Evolutionary conservation across 805 yeast species (phyloP), one percentile per base, ranked within the genome.

Genomic region (Starmerella kuoi): DNA sequence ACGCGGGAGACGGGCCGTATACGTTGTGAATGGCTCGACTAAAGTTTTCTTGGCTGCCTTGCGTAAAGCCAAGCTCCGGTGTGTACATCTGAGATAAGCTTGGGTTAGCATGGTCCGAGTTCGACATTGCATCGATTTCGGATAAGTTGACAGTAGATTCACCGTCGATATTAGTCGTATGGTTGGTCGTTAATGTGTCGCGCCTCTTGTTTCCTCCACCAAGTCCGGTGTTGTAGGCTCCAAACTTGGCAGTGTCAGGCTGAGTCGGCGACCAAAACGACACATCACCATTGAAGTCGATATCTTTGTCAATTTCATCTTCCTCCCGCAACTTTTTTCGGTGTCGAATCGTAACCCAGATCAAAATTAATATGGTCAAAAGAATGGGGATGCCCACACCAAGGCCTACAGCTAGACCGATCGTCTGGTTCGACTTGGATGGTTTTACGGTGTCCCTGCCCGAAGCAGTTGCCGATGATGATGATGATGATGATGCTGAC

Each of bases 341-440:
- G 49, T 61, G 65, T 19, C 61, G 47, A 37, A 51, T 47, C 32
- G 61, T 61, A 31, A 66, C 45, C 49, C 55, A 51, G n/a, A 51
- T 35, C 25, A 62, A 42, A 15, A 61, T 48, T 12, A 54, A 15
- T 12, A 62, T 31, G 21, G 66, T 63, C 18, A 59, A 24, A 3
- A 47, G 37, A n/a, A 60, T 44, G 5, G 70, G 70, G 23, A 65
- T 53, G n/a, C 66, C 63, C 12, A 60, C 59, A n/a, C 64, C 66
- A 4, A 62, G 55, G 7, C 60, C 64, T 35, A 64, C 53, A 15
- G 58, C 57, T 2, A 54, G 37, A 8, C 50, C 53, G 19, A 54
- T 31, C 8, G 51, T 46, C n/a, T 31, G 37, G 34, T 27, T 28
- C 5, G 27, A n/a, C 18, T 39, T 30, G 11, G 23, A 5, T n/a